Conservation (phyloP, 805 yeast genomes). For the Yarrowia sp. region DNA sequence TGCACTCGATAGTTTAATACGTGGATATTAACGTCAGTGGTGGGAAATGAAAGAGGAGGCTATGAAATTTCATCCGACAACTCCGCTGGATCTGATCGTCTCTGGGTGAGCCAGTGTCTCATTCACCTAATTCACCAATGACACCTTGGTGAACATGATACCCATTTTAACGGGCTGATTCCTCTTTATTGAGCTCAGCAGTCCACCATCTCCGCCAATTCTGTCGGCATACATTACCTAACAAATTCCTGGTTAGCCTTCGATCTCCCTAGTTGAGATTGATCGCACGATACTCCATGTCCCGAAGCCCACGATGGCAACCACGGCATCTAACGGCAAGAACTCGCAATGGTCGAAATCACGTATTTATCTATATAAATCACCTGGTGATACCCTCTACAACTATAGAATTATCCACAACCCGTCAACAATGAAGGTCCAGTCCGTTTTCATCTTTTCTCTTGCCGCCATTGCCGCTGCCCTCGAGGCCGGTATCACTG, state of each 20-base stretch:
- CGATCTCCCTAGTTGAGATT: neutral
- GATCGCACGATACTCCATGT: neutral
- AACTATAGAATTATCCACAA: neutral
- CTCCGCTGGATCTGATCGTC: no score
- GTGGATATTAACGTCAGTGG: neutral
- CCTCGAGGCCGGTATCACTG: conserved; percentile 13
- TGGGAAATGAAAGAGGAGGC: no score
- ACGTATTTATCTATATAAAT: conserved; percentile 1
- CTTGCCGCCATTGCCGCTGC: conserved; percentile 34
- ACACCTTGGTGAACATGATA: no score
- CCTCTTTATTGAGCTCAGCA: no score
- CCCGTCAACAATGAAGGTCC: conserved; percentile 11
- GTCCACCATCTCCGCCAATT: no score
- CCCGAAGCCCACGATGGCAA: neutral
- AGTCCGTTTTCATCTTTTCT: conserved; percentile 25
- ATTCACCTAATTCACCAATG: no score
- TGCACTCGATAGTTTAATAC: neutral
- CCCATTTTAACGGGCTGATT: no score
- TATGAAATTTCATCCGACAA: no score
- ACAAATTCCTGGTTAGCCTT: conserved; percentile 10
- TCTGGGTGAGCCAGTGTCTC: no score
- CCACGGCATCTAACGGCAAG: neutral
- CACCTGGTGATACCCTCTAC: neutral
- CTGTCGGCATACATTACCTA: conserved; percentile 1
- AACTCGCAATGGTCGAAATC: neutral